phyloP scores from a whole-genome alignment of 306 rosid species.

The Ormosia emarginata region DNA sequence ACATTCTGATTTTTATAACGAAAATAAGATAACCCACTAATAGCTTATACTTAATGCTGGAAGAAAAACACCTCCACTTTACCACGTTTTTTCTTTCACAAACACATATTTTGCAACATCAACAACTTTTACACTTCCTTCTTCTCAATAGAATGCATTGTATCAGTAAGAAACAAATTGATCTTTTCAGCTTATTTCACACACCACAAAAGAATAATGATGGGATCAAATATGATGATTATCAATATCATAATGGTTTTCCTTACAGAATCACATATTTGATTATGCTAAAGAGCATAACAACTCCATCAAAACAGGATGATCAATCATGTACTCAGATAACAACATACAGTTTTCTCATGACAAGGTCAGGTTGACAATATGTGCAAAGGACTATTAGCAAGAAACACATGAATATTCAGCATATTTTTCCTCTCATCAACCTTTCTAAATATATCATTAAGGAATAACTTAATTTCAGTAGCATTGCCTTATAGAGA shows the following conservation, averaged over 20 bases:
- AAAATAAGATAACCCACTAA: background rate
- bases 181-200: background rate
- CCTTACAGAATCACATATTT: background rate
- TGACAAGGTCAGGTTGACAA: background rate
- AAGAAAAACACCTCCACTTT: background rate
- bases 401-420: background rate
- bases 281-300: background rate
- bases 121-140: background rate
- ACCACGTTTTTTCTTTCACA: background rate
- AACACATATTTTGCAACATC: background rate
- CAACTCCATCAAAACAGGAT: conserved; percentile 1
- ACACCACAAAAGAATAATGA: background rate
- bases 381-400: background rate
- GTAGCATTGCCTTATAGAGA: background rate
- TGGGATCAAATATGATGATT: background rate
- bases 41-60: background rate
- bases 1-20: background rate
- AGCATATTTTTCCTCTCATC: background rate
- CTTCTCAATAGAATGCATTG: background rate
- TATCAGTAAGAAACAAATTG: background rate
- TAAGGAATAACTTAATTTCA: background rate
- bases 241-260: background rate
- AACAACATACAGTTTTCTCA: background rate
- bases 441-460: background rate
- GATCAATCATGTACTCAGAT: background rate